These are phyloP conservation scores for Plectosphaerella plurivora DNA, from an alignment of 2,329 filamentous ascomycete genomes.

Conservation along the genomic window DNA sequence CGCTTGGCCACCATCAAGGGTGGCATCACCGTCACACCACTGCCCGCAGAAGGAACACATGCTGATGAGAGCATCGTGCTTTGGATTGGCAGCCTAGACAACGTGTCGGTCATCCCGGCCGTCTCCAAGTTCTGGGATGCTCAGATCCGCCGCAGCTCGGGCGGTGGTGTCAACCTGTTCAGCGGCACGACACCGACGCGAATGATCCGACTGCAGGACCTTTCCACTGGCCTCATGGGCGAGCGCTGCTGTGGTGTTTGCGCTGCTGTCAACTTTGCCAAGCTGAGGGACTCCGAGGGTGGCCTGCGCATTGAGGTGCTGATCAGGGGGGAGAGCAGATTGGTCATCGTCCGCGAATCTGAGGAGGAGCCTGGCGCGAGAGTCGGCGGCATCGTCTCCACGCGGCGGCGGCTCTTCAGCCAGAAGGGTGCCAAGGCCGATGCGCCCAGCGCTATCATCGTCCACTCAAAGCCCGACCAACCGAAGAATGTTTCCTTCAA, in stretches of 20 bases:
- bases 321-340: constrained; percentile 49
- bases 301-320: constrained; percentile 49
- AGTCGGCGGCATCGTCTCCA: constrained; percentile 28
- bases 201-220: constrained; percentile 51
- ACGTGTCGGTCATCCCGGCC: constrained; percentile 52
- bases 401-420: constrained; percentile 22
- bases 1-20: constrained; percentile 47
- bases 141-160: constrained; percentile 45
- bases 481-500: constrained; percentile 41
- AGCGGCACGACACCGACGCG: constrained; percentile 49
- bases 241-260: constrained; percentile 51
- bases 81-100: constrained; percentile 53
- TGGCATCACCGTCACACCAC: constrained; percentile 44
- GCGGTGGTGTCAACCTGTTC: constrained; percentile 51
- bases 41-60: constrained; percentile 32
- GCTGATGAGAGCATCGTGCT: constrained; percentile 51
- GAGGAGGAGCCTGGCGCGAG: constrained; percentile 42
- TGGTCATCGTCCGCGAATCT: constrained; percentile 50
- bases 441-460: constrained; percentile 48
- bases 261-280: constrained; percentile 33
- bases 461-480: constrained; percentile 40
- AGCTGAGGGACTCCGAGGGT: constrained; percentile 22
- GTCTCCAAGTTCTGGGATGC: constrained; percentile 57
- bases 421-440: constrained; percentile 28
- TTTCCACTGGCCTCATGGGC: constrained; percentile 49